Conservation (phyloP, 106 monocot genomes). For the Chionographis japonica region DNA sequence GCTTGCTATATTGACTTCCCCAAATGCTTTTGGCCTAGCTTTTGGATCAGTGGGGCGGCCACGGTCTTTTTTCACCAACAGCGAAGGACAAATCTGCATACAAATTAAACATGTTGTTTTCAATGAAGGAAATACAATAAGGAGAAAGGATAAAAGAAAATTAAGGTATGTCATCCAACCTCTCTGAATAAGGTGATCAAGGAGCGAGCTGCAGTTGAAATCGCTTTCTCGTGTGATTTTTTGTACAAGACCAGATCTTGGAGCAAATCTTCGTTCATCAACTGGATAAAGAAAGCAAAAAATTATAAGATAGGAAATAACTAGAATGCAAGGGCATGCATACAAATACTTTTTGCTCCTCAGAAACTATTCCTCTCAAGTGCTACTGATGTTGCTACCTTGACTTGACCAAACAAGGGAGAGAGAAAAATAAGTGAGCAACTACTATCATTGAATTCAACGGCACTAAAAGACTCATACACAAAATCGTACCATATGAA, state of each 20-base stretch:
- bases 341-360: neutral
- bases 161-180: slow-evolving; percentile 30
- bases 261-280: slow-evolving; percentile 97
- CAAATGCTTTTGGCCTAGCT: slow-evolving; percentile 92
- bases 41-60: slow-evolving; percentile 82
- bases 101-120: neutral
- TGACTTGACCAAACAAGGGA: too few species aligned
- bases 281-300: slow-evolving; percentile 26
- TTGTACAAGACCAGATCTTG: slow-evolving; percentile 96
- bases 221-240: slow-evolving; percentile 92
- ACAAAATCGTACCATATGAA: too few species aligned
- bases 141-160: slow-evolving; percentile 1
- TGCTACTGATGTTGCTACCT: too few species aligned
- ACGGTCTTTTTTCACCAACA: slow-evolving; percentile 91
- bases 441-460: too few species aligned
- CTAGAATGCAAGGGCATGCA: neutral
- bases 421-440: too few species aligned
- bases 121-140: neutral
- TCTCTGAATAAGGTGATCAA: slow-evolving; percentile 86
- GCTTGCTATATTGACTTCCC: slow-evolving; percentile 64
- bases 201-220: slow-evolving; percentile 93
- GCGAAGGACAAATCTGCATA: slow-evolving; percentile 81
- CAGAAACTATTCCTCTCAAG: too few species aligned
- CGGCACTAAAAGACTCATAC: too few species aligned
- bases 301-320: neutral